A percentile compares a stretch with the other conserved stretches of the same genome.
phyloP scores from a whole-genome alignment of 441 rosid species.

The Croton setiger region DNA sequence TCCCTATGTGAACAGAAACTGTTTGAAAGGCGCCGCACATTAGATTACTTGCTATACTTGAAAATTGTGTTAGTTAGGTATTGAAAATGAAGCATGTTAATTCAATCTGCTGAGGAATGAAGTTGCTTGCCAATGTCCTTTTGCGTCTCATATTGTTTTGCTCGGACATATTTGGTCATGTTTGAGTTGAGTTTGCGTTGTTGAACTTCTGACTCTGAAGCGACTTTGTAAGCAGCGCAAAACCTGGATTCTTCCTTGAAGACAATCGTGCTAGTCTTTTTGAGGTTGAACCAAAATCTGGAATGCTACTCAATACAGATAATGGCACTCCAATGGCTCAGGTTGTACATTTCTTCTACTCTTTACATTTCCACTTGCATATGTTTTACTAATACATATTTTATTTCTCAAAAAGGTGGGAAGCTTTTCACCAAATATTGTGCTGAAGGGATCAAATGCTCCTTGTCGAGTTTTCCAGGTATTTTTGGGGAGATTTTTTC shows the following conservation, averaged over 20 bases:
- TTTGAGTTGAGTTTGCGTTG: background rate
- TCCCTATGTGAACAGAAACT: background rate
- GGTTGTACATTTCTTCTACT: conserved; percentile 36
- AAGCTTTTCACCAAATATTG: conserved; percentile 38
- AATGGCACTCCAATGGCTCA: conserved; percentile 94
- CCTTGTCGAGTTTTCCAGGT: conserved; percentile 79
- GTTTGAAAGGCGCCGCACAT: background rate
- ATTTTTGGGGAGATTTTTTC: conserved; percentile 9
- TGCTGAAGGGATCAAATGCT: conserved; percentile 36
- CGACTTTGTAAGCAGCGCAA: conserved; percentile 51
- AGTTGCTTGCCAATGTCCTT: background rate
- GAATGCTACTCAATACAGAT: conserved; percentile 91
- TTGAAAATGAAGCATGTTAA: too few species aligned
- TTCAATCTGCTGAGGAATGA: background rate
- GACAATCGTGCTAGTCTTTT: conserved; percentile 82
- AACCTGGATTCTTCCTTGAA: conserved; percentile 96
- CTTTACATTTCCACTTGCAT: background rate
- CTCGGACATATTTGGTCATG: background rate
- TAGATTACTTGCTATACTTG: background rate
- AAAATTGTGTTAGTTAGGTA: background rate
- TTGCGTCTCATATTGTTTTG: background rate
- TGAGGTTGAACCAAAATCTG: conserved; percentile 85
- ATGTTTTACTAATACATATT: background rate
- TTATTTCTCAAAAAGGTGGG: conserved; percentile 59
- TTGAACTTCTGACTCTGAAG: conserved; percentile 19